These are phyloP conservation scores for Coniochaeta sp. DNA, from an alignment of 2,329 filamentous ascomycete genomes.

Conservation along the genomic window DNA sequence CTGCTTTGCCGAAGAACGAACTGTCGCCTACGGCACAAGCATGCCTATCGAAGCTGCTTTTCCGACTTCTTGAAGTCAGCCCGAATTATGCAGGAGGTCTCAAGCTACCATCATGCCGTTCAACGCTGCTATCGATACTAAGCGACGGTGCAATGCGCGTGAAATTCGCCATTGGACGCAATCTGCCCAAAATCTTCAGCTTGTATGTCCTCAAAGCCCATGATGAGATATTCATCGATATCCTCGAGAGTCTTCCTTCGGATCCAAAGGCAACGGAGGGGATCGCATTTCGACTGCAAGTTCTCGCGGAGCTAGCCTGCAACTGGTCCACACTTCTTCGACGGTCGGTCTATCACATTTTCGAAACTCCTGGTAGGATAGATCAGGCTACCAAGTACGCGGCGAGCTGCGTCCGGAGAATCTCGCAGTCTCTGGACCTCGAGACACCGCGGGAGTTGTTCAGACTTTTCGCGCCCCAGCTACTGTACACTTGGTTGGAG, in stretches of 20 bases:
- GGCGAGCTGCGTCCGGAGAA: constrained; percentile 58
- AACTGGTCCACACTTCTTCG: constrained; percentile 81
- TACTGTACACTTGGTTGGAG: constrained; percentile 87
- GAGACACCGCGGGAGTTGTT: constrained; percentile 66
- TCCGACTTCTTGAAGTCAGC: constrained; percentile 60
- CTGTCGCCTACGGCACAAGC: constrained; percentile 65
- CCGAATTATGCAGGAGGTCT: constrained; percentile 59
- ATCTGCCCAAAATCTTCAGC: constrained; percentile 68
- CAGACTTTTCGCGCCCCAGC: constrained; percentile 75
- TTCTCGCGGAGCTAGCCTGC: constrained; percentile 70
- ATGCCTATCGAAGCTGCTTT: constrained; percentile 60
- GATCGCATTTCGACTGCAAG: constrained; percentile 74
- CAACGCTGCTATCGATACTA: constrained; percentile 69
- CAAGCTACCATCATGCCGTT: constrained; percentile 53
- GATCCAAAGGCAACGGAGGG: constrained; percentile 69
- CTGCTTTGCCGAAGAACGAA: constrained; percentile 58
- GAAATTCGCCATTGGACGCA: constrained; percentile 67
- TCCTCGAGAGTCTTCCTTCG: constrained; percentile 70
- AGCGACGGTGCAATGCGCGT: constrained; percentile 58
- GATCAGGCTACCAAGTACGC: constrained; percentile 61
- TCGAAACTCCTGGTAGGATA: constrained; percentile 78
- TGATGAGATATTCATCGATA: constrained; percentile 75
- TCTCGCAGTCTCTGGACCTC: constrained; percentile 61
- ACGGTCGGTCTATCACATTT: constrained; percentile 86
- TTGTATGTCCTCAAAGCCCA: constrained; percentile 78